phyloP scores from a whole-genome alignment of 257 asterid genomes.

The Capsicum baccatum region DNA sequence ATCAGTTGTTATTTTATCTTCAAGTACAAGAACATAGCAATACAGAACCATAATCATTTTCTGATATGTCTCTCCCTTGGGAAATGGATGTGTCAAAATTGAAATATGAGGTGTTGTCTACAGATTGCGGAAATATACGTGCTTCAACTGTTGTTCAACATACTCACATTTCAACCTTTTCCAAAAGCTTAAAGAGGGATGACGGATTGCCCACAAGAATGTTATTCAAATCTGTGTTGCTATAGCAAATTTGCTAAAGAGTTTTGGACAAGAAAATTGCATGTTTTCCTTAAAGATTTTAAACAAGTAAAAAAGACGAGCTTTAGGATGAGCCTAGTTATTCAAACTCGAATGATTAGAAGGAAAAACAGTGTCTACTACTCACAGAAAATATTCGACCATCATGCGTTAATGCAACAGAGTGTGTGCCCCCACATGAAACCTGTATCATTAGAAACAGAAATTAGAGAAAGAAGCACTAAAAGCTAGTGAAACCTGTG shows the following conservation, averaged over 20 bases:
- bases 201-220: not conserved
- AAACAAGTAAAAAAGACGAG: not conserved
- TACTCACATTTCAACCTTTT: not conserved
- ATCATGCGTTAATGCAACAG: conserved; percentile 87
- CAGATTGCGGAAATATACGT: not conserved
- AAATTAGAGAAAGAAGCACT: not conserved
- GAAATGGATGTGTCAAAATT: conserved; percentile 14
- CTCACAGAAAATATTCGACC: conserved; percentile 93
- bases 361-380: conserved; percentile 4
- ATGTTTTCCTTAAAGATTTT: not conserved
- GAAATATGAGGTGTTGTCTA: not conserved
- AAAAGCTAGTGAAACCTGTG: not conserved
- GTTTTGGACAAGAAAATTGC: not conserved
- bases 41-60: not conserved
- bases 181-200: not conserved
- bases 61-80: not conserved
- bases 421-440: conserved; percentile 98
- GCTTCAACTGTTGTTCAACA: not conserved
- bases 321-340: not conserved
- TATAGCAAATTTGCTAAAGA: not conserved
- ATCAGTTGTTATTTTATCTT: conserved; percentile 6
- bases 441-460: conserved; percentile 59
- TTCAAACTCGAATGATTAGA: not conserved
- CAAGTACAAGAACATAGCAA: not conserved
- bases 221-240: not conserved